Base-by-base conservation (phyloP, 2,329 filamentous ascomycete species). In the Aspergillus sp. region DNA sequence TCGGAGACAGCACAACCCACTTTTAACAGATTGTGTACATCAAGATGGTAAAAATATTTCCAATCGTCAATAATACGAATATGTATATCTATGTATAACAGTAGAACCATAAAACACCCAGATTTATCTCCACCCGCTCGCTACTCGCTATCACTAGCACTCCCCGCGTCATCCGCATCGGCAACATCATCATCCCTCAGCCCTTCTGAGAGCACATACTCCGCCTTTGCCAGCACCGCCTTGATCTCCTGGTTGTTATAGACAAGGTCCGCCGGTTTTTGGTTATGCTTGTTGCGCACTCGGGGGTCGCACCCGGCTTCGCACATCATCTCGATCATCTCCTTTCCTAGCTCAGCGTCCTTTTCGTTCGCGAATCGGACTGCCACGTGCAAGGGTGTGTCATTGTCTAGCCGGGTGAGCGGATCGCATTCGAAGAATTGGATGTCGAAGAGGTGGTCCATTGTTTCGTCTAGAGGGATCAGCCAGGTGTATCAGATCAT, bases 261-360 rank as follows among this genome's bases (percentile, higher is more conserved):
- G 52, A 80, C 79, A 34, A 82, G 68, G 48, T 82, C 79, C 0
- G 72, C 71, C 1, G 81, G 78, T 61, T 81, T 83, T 57, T 80
- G 77, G 30, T 77, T 76, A 57, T 80, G 77, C 66, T 80, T 81
- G 66, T 83, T 82, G 64, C 77, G 75, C 59, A 82, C 78, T 41
- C 81, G 76, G 8, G 80, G 79, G 67, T 82, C 80, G 60, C 79
- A 81, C 49, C 80, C 80, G 28, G 80, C 80, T 51, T 82, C 80
- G 61, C 79, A 79, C 75, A 81, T 79, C 80, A 82, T 82, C 64
- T 77, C 77, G 63, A 81, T 75, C 80, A 82, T 82, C 34, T 76
- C 78, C 25, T 74, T 65, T 13, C 79, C 80, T 7, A 81, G 61
- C 31, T 77, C 72, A 25, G 74, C 62, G 57, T 81, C 78, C 62